A percentile compares a stretch with the other conserved stretches of the same genome.
These are phyloP conservation scores for Cutaneotrichosporon cutaneum DNA, from an alignment of 1,284 basidiomycete genomes.

Conservation along the genomic window DNA sequence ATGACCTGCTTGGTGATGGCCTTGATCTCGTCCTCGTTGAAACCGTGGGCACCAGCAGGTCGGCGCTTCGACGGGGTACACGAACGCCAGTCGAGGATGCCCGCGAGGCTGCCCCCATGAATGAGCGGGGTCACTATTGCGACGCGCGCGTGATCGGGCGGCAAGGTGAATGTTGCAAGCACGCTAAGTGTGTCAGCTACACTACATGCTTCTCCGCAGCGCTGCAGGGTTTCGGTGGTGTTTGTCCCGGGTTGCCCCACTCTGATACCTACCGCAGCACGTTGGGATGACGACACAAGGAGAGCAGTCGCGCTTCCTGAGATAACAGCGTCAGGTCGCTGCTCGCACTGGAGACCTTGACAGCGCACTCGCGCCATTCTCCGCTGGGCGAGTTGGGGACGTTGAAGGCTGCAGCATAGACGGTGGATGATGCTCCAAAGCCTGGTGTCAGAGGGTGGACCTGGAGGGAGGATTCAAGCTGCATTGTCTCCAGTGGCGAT, in stretches of 20 bases:
- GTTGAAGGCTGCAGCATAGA: constrained; percentile 40
- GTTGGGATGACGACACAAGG: constrained; percentile 44
- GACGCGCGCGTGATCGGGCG: constrained; percentile 42
- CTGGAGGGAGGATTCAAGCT: not conserved
- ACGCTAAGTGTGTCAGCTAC: constrained; percentile 27
- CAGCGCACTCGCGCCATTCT: constrained; percentile 34
- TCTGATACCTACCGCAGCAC: constrained; percentile 37
- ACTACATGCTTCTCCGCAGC: not conserved
- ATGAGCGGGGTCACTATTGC: constrained; percentile 47
- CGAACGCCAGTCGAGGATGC: constrained; percentile 43
- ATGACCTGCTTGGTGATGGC: constrained; percentile 73
- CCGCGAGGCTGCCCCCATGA: constrained; percentile 41
- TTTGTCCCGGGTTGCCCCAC: not conserved
- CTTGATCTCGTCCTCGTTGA: constrained; percentile 48
- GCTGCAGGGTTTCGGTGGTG: not conserved
- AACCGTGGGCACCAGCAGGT: not conserved
- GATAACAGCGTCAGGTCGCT: constrained; percentile 37
- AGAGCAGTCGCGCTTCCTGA: constrained; percentile 39
- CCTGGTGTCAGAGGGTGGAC: constrained; percentile 24
- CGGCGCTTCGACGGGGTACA: constrained; percentile 1
- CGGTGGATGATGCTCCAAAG: constrained; percentile 47
- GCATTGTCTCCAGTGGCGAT: not conserved
- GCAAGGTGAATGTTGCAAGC: constrained; percentile 44
- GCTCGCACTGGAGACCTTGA: constrained; percentile 45
- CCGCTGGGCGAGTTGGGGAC: constrained; percentile 10